A percentile compares a stretch with the other conserved stretches of the same genome.
Conservation (phyloP, 306 rosid species). For the Dalbergia cultrata region DNA sequence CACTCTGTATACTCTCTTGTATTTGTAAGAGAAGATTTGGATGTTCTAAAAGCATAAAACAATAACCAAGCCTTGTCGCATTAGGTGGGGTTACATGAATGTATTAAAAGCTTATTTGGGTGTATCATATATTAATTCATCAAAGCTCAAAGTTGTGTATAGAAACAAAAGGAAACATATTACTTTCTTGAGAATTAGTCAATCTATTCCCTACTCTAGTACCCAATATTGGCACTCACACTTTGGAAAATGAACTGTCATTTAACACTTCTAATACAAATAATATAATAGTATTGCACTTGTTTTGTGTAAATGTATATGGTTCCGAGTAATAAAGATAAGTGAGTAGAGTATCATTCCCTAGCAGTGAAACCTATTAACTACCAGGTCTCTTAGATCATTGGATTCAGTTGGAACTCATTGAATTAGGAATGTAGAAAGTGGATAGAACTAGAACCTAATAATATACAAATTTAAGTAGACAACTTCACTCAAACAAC, state of each 20-base stretch:
- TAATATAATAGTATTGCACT: neutral
- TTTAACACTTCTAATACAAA: too few relatives aligned
- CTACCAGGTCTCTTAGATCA: neutral
- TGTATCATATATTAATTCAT: slow-evolving; percentile 1
- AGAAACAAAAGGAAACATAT: neutral
- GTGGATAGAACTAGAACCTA: neutral
- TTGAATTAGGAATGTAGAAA: neutral
- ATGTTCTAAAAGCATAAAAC: neutral
- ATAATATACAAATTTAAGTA: neutral
- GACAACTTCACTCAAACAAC: neutral
- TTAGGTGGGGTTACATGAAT: too few relatives aligned
- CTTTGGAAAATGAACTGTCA: neutral
- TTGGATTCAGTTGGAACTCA: neutral
- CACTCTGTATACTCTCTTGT: neutral
- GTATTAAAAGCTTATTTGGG: neutral
- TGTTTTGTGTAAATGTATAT: neutral
- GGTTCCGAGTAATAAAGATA: neutral
- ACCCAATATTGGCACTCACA: neutral
- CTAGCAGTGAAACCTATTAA: neutral
- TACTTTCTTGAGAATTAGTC: neutral
- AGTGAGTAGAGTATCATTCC: neutral
- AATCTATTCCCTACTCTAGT: neutral
- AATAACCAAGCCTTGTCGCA: too few relatives aligned
- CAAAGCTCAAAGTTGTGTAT: neutral
- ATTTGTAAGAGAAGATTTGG: neutral